Base-by-base conservation (phyloP, 768 basidiomycete genomes). In the Hygrocybe punicea region DNA sequence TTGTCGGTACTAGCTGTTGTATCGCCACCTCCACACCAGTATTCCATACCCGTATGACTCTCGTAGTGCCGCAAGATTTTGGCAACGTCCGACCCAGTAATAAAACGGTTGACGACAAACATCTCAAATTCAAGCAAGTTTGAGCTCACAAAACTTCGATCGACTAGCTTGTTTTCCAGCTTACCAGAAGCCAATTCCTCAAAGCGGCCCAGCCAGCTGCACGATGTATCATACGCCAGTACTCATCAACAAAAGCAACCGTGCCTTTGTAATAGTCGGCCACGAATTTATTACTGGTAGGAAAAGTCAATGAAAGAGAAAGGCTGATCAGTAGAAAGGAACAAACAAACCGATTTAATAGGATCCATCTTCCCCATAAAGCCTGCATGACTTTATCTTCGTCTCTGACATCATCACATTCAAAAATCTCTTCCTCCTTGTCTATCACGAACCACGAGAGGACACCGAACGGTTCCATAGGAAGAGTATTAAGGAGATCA, bases 351-450 rank as follows among this genome's bases (percentile, higher is more conserved):
- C 81, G 71, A 63, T 87, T 78, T 33, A 84, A 66, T 51, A 84
- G 69, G 3, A 90, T 87, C 88, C 88, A 91, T 51, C 90, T 67
- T 11, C 75, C 82, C 89, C 89, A 91, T 11, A 91, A 70, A 5
- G 88, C 87, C 55, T 84, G 81, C 76, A 92, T 86, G 6, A 90
- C 84, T 67, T 91, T 92, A 57, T 87, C 83, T 59, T 90, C 87
- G 56, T 89, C 88, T 39, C 76, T 75, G 10, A 90, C 74, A 63
- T 90, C 84, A 58, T 88, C 85, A 45, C 80, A 72, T 59, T 89
- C 86, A 56, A 83, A 90, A 0, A 91, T 76, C 60, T 91, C 89
- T 49, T 90, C 90, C 63, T 91, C 89, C 39, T 81, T 72, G 57
- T 90, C 88, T 7, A 87, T 50, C 7, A 92, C 76, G 37, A 79